phyloP scores from a whole-genome alignment of 23 red algal genomes.

The Chondrus crispus region DNA sequence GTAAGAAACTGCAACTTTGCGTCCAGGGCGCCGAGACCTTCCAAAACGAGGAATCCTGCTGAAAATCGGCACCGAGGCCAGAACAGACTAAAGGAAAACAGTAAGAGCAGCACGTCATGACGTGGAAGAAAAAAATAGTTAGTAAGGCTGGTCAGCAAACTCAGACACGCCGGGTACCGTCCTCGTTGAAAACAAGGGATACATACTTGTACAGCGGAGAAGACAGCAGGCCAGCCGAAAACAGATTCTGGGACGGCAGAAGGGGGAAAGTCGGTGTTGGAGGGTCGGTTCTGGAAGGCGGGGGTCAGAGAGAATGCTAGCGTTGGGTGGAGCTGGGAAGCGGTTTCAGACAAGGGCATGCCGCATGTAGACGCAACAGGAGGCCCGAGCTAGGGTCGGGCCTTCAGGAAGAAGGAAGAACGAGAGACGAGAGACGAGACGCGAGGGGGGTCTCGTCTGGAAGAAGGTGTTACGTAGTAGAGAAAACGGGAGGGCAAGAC shows the following conservation, averaged over 20 bases:
- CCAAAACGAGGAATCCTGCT: neutral
- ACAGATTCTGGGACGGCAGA: neutral
- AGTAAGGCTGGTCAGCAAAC: neutral
- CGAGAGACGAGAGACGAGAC: neutral
- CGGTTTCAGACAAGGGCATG: neutral
- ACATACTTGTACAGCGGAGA: neutral
- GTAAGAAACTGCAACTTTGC: neutral
- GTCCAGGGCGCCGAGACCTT: neutral
- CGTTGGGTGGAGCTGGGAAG: neutral
- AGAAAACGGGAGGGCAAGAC: neutral
- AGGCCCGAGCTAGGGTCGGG: neutral
- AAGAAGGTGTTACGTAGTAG: neutral
- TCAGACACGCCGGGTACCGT: neutral
- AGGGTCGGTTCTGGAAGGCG: neutral
- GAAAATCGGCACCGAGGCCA: neutral
- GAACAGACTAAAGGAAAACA: neutral
- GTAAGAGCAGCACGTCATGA: neutral
- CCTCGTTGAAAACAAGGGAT: neutral
- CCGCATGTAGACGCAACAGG: neutral
- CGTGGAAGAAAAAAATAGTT: neutral
- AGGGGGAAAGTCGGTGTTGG: neutral
- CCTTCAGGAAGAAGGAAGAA: neutral
- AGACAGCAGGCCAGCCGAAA: conserved; percentile 8
- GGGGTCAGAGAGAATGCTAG: neutral
- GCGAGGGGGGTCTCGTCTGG: neutral